Evolutionary conservation across 1,284 basidiomycete species (phyloP), one percentile per base, ranked within the genome.

Genomic region (Leucoagaricus sp.): DNA sequence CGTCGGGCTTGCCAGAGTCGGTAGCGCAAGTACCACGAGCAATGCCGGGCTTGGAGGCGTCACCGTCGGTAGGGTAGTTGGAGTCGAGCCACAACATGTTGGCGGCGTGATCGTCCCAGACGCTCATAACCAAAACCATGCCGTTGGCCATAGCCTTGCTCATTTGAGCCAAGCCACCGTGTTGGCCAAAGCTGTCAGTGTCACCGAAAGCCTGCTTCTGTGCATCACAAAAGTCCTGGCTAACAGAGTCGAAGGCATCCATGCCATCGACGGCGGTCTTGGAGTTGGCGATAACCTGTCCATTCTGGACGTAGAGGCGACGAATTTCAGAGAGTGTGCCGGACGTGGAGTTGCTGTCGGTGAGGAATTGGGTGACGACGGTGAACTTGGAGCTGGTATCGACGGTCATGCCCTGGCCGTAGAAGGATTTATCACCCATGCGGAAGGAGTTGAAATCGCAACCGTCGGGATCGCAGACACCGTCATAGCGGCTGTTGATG

Each of bases 221-320:
- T 15, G 34, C 29, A 19, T 58, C 50, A 50, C 60, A 58, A 50
- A 49, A 61, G 9, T 50, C 44, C 21, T 36, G 28, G 23, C 75
- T 72, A 66, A 81, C 69, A 23, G 75, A 76, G 64, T 80, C 70
- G 61, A 63, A 66, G 31, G 67, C 49, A 4, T 61, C 45, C 53
- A 81, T 68, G 51, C 78, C 77, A 19, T 78, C 60, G 61, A 81
- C 68, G 67, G 72, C 76, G 64, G 69, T 64, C 31, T 58, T 58
- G 46, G 60, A 55, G 50, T 84, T 81, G 62, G 73, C 72, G 69
- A 82, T 79, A 64, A 80, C 74, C 47, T 68, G 63, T 46, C 79
- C 80, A 66, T 79, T 74, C 72, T 81, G 80, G 57, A 82, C 75
- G 70, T 82, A 82, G 59, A 83, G 60, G 56, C 81, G 79, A 59